Base-by-base conservation (phyloP, 2,329 filamentous ascomycete species). In the Acephala macrosclerotiorum region DNA sequence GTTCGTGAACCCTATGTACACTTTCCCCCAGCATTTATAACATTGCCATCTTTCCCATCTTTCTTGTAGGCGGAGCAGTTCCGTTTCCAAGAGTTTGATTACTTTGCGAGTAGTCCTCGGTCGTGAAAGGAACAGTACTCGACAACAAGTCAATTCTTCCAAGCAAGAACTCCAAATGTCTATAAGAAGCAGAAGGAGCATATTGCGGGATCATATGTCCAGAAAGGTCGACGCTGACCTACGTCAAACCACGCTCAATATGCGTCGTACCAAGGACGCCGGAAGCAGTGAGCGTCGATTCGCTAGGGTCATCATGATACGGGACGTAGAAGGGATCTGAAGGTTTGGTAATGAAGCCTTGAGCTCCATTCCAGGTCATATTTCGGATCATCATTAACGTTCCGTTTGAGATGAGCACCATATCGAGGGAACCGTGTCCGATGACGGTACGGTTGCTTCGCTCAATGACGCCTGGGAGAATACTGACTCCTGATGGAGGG, bases 221-320 rank as follows among this genome's bases (percentile, higher is more conserved):
- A 0, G 84, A 80, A 12, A 90, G 75, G 45, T 86, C 82, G 62
- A 93, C 83, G 36, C 85, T 84, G 2, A 89, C 87, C 70, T 87
- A 92, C 0, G 92, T 96, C 56, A 97, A 79, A 0, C 91, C 91
- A 49, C 93, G 84, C 81, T 96, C 93, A 0, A 88, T 90, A 71
- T 91, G 87, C 18, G 85, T 85, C 0, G 86, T 88, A 0, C 93
- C 93, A 75, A 93, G 82, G 0, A 91, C 82, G 1, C 92, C 92
- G 0, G 84, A 82, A 0, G 84, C 90, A 0, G 88, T 86, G 75
- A 95, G 81, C 0, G 91, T 91, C 18, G 91, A 75, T 91, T 91
- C 72, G 84, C 81, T 26, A 90, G 80, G 11, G 93, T 82, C 66
- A 91, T 83, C 74, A 85, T 91, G 78, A 94, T 92, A 73, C 8